A percentile compares a stretch with the other conserved stretches of the same genome.
Evolutionary conservation across 139 green algal species (phyloP).

Genomic region (Auxenochlorella pyrenoidosa): DNA sequence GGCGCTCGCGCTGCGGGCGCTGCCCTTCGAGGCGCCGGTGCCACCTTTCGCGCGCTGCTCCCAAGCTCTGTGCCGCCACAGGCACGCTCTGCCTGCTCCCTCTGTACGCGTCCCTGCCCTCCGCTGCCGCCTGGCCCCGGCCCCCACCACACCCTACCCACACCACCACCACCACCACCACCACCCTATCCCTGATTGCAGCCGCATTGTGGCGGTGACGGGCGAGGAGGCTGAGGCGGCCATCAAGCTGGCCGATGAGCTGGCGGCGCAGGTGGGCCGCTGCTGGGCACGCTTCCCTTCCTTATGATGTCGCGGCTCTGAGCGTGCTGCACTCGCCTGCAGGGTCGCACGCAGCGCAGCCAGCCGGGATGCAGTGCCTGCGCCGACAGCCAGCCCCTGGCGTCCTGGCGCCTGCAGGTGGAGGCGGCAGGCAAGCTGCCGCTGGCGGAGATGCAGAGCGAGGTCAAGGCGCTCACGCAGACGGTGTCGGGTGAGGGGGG

Average conservation of each 20-base stretch:
- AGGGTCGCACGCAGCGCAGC: no score
- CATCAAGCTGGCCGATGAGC: constrained; percentile 67
- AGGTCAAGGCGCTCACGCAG: constrained; percentile 60
- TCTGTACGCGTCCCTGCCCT: background rate
- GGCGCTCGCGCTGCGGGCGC: no score
- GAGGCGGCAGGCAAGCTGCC: constrained; percentile 47
- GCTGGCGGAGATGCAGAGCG: constrained; percentile 52
- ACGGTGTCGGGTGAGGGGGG: constrained; percentile 11
- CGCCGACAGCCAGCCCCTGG: no score
- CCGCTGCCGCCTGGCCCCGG: background rate
- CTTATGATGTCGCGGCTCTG: no score
- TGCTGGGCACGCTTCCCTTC: no score
- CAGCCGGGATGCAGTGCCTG: no score
- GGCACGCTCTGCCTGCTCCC: background rate
- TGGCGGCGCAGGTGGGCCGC: constrained; percentile 47
- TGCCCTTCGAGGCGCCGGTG: no score
- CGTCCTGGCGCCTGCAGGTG: constrained; percentile 36
- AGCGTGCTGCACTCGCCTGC: no score
- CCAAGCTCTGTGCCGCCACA: background rate
- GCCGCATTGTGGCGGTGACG: constrained; percentile 93
- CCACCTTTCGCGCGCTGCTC: no score
- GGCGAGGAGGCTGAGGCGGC: constrained; percentile 74
- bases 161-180: background rate
- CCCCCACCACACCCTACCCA: background rate
- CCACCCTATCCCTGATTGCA: background rate